Conservation (phyloP, 2,329 filamentous ascomycete species). For the Ceratocystis alfenasii region DNA sequence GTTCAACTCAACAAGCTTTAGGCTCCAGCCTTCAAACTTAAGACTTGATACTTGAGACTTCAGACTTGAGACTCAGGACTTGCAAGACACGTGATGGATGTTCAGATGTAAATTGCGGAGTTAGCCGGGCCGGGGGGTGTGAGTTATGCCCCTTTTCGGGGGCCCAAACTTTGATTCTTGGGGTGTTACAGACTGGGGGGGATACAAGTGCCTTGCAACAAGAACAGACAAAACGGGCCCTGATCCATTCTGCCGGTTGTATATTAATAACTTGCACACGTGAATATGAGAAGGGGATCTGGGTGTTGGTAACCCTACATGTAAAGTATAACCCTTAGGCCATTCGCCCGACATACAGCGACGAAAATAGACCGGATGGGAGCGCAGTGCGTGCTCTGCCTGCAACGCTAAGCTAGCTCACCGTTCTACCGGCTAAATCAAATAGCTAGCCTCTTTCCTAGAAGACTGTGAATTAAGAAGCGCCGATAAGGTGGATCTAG, state of each 20-base stretch:
- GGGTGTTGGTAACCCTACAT: too few relatives aligned
- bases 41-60: background rate
- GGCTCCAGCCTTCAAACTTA: background rate
- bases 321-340: background rate
- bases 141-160: background rate
- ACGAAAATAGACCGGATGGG: background rate
- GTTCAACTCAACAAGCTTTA: too few relatives aligned
- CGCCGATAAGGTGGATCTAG: background rate
- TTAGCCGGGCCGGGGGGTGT: background rate
- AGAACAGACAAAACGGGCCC: too few relatives aligned
- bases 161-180: background rate
- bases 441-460: background rate
- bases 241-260: too few relatives aligned
- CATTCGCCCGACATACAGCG: background rate
- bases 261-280: background rate
- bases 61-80: background rate
- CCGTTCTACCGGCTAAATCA: background rate
- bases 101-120: slow-evolving; percentile 1
- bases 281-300: background rate
- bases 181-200: background rate
- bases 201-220: background rate
- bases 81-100: background rate
- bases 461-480: background rate
- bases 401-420: background rate
- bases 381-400: too few relatives aligned